A percentile compares a stretch with the other conserved stretches of the same genome.
Evolutionary conservation across 768 basidiomycete species (phyloP).

Genomic region (Boletus patriciae): DNA sequence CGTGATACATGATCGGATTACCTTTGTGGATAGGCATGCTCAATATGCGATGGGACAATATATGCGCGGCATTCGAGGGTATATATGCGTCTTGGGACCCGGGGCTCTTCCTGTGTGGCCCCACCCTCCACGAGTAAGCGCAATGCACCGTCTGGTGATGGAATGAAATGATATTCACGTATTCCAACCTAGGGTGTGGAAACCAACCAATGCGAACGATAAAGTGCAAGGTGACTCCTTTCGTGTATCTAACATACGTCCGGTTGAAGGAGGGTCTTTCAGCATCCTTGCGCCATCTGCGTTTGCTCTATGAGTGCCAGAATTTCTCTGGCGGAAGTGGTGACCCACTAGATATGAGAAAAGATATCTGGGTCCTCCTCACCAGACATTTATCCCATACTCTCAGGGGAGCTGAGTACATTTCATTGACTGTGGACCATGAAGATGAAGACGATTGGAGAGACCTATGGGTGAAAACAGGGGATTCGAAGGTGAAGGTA

Average conservation of each 20-base stretch:
- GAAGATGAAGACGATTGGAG: slow-evolving; percentile 44
- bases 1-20: background rate
- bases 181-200: slow-evolving; percentile 35
- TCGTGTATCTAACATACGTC: slow-evolving; percentile 12
- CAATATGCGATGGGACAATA: slow-evolving; percentile 73
- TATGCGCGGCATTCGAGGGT: slow-evolving; percentile 72
- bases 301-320: slow-evolving; percentile 37
- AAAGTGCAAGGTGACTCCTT: slow-evolving; percentile 34
- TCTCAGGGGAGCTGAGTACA: slow-evolving; percentile 61
- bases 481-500: slow-evolving; percentile 43
- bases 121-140: slow-evolving; percentile 69
- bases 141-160: background rate
- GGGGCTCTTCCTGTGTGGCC: slow-evolving; percentile 44
- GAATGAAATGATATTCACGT: background rate
- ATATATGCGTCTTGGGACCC: slow-evolving; percentile 91
- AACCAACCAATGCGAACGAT: slow-evolving; percentile 42
- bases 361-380: slow-evolving; percentile 79
- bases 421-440: slow-evolving; percentile 49
- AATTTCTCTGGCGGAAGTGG: background rate
- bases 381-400: slow-evolving; percentile 71
- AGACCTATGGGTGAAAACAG: slow-evolving; percentile 23
- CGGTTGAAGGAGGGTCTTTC: background rate
- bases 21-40: slow-evolving; percentile 41
- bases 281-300: slow-evolving; percentile 44
- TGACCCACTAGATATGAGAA: slow-evolving; percentile 11